Conservation (phyloP, 2,329 filamentous ascomycete species). For the Madurella mycetomatis region DNA sequence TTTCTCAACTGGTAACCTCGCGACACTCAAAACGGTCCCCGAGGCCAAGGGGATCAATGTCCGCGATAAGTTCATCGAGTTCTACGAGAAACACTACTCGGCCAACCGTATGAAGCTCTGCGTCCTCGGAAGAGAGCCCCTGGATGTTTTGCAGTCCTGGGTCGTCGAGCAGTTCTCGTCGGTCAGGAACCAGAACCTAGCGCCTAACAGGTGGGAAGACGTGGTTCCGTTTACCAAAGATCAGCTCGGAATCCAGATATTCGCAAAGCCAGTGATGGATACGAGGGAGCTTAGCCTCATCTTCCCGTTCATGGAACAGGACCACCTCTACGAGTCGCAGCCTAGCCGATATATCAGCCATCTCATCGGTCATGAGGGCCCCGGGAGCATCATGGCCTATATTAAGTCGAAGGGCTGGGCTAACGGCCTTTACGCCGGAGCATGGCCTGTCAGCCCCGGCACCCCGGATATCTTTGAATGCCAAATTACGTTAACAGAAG, state of each 20-base stretch:
- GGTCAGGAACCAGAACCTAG: slow-evolving; percentile 76
- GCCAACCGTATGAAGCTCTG: slow-evolving; percentile 92
- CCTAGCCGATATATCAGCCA: slow-evolving; percentile 84
- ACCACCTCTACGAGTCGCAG: slow-evolving; percentile 71
- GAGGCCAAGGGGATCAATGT: slow-evolving; percentile 78
- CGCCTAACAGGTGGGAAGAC: slow-evolving; percentile 52
- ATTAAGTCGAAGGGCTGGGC: slow-evolving; percentile 89
- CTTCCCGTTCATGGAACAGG: slow-evolving; percentile 84
- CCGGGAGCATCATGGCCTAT: slow-evolving; percentile 85
- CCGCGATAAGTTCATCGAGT: slow-evolving; percentile 85
- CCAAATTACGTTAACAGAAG: slow-evolving; percentile 74
- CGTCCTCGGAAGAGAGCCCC: slow-evolving; percentile 72
- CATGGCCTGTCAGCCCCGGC: slow-evolving; percentile 72
- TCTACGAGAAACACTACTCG: slow-evolving; percentile 85
- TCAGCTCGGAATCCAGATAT: slow-evolving; percentile 63
- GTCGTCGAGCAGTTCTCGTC: slow-evolving; percentile 76
- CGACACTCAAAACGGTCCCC: slow-evolving; percentile 78
- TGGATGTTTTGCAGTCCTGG: slow-evolving; percentile 82
- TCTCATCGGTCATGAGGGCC: slow-evolving; percentile 86
- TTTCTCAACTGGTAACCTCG: slow-evolving; percentile 85
- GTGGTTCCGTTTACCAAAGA: slow-evolving; percentile 47
- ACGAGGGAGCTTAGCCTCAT: slow-evolving; percentile 71
- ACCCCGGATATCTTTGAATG: slow-evolving; percentile 73
- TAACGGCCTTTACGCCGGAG: slow-evolving; percentile 74
- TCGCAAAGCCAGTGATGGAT: slow-evolving; percentile 90